Evolutionary conservation across 2,329 filamentous ascomycete species (phyloP).

Genomic region (Fusarium xyrophilum): DNA sequence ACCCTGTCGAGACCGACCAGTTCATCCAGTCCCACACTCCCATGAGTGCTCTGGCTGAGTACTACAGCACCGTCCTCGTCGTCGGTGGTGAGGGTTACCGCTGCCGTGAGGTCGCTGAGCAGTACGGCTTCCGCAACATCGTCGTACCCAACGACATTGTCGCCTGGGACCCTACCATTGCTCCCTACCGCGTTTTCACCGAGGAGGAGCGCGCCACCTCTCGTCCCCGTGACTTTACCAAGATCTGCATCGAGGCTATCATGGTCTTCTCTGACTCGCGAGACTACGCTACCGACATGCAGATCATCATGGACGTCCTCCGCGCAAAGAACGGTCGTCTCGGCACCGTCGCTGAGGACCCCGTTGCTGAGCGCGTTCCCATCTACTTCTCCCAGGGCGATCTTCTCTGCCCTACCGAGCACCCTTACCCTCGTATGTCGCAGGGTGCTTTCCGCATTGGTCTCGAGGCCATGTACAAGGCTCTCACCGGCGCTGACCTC

Average conservation of each 20-base stretch:
- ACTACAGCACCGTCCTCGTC: conserved; percentile 78
- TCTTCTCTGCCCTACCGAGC: conserved; percentile 81
- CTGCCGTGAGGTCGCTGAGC: conserved; percentile 62
- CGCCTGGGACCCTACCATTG: conserved; percentile 73
- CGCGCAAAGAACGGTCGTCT: conserved; percentile 77
- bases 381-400: conserved; percentile 89
- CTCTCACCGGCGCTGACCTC: conserved; percentile 60
- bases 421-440: conserved; percentile 81
- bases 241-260: conserved; percentile 83
- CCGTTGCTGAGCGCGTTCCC: conserved; percentile 61
- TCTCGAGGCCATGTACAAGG: conserved; percentile 76
- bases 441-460: conserved; percentile 87
- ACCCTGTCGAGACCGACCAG: conserved; percentile 52
- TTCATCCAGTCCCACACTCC: conserved; percentile 82
- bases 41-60: conserved; percentile 77
- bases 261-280: conserved; percentile 92
- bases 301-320: conserved; percentile 80
- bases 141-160: conserved; percentile 85
- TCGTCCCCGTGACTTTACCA: conserved; percentile 73
- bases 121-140: conserved; percentile 77
- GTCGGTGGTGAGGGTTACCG: conserved; percentile 78
- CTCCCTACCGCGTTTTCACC: conserved; percentile 78
- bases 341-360: conserved; percentile 64
- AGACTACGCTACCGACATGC: conserved; percentile 87
- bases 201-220: conserved; percentile 68